Base-by-base conservation (phyloP, 1,139 yeast genomes). In the Oligophagozyma castellii region DNA sequence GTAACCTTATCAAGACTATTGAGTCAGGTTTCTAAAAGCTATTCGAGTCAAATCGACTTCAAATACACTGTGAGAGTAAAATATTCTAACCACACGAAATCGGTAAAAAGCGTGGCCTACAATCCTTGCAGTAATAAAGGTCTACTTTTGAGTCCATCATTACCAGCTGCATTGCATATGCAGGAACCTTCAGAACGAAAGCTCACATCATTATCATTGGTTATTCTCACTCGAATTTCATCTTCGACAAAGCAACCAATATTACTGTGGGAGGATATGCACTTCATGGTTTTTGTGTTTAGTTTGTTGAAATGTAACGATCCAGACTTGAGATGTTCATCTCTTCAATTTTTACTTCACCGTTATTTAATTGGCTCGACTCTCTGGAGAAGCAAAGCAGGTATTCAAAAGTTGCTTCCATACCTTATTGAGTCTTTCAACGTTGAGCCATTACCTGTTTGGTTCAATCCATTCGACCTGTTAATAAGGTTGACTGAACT, bases 391-490 rank as follows among this genome's bases (percentile, higher is more conserved):
- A 36, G 40, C 23, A 35, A 34, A 12, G 36, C 35, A 18, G 32
- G 35, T 2, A 22, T 45, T 11, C 30, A 30, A 4, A 40, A 40
- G 28, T 27, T 40, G 24, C 31, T 49, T 21, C 53, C 55, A 3
- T 42, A 41, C 28, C 32, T 49, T 26, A 32, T 47, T 13, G 43
- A 42, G 6, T 35, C 40, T n/a, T 38, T 49, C 25, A 43, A 48
- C 24, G 38, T 30, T 16, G 34, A 36, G 10, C 29, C 34, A n/a
- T 16, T 48, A 4, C 55, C 55, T 4, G 39, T 43, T 43, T 48
- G 53, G 53, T 46, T 44, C 34, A 48, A 46, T 33, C 51, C 52
- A 4, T 39, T 49, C 15, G 48, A 46, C 12, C 34, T 29, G 11
- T 23, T 49, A 15, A 40, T 35, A 5, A 20, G 26, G 2, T 29